These are phyloP conservation scores for Fusarium sp. DNA, from an alignment of 2,329 filamentous ascomycete species.

Conservation along the genomic window DNA sequence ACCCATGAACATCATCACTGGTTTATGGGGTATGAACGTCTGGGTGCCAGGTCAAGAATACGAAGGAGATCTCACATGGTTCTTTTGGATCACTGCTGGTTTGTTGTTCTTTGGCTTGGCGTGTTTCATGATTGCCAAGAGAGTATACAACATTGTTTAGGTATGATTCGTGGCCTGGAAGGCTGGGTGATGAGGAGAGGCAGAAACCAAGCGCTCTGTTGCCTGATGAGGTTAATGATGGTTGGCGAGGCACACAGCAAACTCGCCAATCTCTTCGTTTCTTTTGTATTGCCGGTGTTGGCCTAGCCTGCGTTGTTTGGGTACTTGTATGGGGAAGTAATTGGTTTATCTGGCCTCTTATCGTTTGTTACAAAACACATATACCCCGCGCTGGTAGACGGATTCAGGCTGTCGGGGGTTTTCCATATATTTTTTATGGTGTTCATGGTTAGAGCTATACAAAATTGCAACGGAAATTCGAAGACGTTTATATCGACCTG, in stretches of 20 bases:
- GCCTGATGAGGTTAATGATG: neutral
- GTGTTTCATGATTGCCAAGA: conserved; percentile 85
- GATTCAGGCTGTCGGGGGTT: conserved; percentile 7
- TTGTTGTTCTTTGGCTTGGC: conserved; percentile 80
- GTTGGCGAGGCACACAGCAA: conserved; percentile 18
- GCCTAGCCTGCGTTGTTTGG: neutral
- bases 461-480: conserved; percentile 15
- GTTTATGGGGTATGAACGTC: conserved; percentile 99
- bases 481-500: neutral
- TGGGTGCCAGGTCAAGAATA: conserved; percentile 92
- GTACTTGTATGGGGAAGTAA: conserved; percentile 2
- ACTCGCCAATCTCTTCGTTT: conserved; percentile 15
- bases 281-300: conserved; percentile 10
- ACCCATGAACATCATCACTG: conserved; percentile 99
- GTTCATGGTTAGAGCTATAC: conserved; percentile 7
- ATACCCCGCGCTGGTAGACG: conserved; percentile 17
- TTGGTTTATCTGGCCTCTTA: conserved; percentile 5
- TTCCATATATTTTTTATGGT: neutral
- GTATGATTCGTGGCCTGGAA: neutral
- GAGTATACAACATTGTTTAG: conserved; percentile 82
- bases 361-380: conserved; percentile 18
- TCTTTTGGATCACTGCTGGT: conserved; percentile 77
- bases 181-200: neutral
- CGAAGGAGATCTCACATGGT: conserved; percentile 80
- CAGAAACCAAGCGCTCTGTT: conserved; percentile 8